These are phyloP conservation scores for Claviceps africana DNA, from an alignment of 2,329 filamentous ascomycete species.

Conservation along the genomic window DNA sequence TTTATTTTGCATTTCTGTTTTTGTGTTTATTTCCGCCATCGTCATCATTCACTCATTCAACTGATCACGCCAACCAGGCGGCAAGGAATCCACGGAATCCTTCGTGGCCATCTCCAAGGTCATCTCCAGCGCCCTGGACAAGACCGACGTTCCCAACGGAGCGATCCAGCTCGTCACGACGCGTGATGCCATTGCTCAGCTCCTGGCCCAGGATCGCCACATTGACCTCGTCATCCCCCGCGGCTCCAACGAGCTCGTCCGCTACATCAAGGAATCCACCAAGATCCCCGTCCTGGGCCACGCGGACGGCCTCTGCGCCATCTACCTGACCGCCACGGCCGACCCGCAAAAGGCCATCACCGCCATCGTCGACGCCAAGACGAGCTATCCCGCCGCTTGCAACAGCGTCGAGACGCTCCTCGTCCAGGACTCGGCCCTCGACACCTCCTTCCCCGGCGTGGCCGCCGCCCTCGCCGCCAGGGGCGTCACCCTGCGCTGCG, in stretches of 20 bases:
- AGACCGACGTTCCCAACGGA: constrained; percentile 64
- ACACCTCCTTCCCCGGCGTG: constrained; percentile 53
- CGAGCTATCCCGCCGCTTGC: constrained; percentile 87
- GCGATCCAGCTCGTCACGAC: constrained; percentile 92
- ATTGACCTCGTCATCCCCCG: constrained; percentile 94
- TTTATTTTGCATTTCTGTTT: neutral
- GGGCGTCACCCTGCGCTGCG: constrained; percentile 74
- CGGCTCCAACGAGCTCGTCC: constrained; percentile 78
- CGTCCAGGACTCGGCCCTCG: constrained; percentile 58
- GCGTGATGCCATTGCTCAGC: constrained; percentile 73
- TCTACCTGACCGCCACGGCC: constrained; percentile 71
- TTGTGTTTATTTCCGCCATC: neutral
- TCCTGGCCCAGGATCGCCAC: constrained; percentile 72
- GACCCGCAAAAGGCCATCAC: constrained; percentile 56
- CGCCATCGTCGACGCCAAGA: constrained; percentile 83
- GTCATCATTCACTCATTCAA: neutral
- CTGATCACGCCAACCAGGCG: constrained; percentile 36
- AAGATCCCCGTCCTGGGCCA: constrained; percentile 94
- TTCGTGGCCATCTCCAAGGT: constrained; percentile 80
- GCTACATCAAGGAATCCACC: constrained; percentile 78
- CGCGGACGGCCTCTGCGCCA: constrained; percentile 80
- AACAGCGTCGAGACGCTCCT: constrained; percentile 89
- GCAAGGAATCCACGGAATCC: constrained; percentile 91
- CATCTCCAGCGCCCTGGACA: constrained; percentile 63
- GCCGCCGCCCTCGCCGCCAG: constrained; percentile 60